Evolutionary conservation across 192 early-diverging fungal species (phyloP).

Genomic region (Coemansia sp.): DNA sequence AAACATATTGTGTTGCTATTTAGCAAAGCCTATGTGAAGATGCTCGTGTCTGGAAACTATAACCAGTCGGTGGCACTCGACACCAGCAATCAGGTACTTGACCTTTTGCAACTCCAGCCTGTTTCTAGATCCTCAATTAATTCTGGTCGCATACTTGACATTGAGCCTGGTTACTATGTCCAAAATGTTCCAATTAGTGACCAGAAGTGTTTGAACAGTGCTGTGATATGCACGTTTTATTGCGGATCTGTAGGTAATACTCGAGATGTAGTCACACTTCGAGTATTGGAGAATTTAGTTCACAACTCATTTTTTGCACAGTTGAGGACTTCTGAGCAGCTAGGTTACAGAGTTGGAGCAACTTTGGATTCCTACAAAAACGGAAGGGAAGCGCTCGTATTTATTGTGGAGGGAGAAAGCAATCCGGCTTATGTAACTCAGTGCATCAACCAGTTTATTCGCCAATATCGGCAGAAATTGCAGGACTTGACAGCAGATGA

Average conservation of each 20-base stretch:
- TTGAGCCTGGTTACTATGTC: slow-evolving; percentile 32
- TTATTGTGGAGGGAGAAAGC: slow-evolving; percentile 82
- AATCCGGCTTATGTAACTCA: slow-evolving; percentile 78
- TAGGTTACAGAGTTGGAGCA: slow-evolving; percentile 61
- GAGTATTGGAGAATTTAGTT: slow-evolving; percentile 72
- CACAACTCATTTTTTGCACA: slow-evolving; percentile 85
- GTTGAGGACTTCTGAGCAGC: slow-evolving; percentile 86
- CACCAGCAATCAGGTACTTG: slow-evolving; percentile 57
- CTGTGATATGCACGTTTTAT: slow-evolving; percentile 76
- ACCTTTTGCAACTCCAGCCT: slow-evolving; percentile 60
- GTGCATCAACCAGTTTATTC: slow-evolving; percentile 81
- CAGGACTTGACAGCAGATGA: slow-evolving; percentile 59
- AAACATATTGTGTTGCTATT: slow-evolving; percentile 71
- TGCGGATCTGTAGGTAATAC: slow-evolving; percentile 68
- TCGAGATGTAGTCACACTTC: slow-evolving; percentile 60
- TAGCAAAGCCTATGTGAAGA: slow-evolving; percentile 69
- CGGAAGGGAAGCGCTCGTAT: slow-evolving; percentile 45
- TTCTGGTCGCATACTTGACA: background rate
- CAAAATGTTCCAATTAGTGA: slow-evolving; percentile 51
- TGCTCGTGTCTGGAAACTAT: slow-evolving; percentile 84
- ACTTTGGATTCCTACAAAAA: background rate
- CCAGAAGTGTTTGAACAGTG: slow-evolving; percentile 78
- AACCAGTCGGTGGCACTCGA: slow-evolving; percentile 63
- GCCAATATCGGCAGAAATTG: slow-evolving; percentile 49
- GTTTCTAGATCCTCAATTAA: slow-evolving; percentile 34